These are phyloP conservation scores for Acanthamoeba sp. DNA, from an alignment of 208 protist genomes.

Conservation along the genomic window DNA sequence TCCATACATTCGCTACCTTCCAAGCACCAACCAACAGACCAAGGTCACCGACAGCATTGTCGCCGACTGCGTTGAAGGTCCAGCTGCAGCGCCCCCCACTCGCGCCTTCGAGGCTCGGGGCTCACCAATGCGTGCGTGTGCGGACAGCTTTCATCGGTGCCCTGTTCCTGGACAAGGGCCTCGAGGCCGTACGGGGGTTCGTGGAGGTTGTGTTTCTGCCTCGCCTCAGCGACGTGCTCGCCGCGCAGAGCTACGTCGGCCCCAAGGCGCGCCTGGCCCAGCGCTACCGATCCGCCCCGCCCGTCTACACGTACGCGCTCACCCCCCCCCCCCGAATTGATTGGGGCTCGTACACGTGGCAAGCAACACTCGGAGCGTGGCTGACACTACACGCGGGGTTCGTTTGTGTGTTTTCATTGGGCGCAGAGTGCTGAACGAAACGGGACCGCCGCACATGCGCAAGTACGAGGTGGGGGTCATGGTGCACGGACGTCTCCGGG, in stretches of 20 bases:
- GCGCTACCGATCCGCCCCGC: neutral
- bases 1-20: conserved; percentile 1
- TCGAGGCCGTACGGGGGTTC: neutral
- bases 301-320: neutral
- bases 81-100: neutral
- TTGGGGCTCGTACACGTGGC: no score
- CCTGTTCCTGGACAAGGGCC: conserved; percentile 6
- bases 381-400: no score
- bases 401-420: neutral
- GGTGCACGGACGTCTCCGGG: neutral
- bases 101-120: neutral
- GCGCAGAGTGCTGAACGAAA: neutral
- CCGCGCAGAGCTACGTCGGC: neutral
- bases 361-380: no score
- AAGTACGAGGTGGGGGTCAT: neutral
- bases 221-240: neutral
- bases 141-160: neutral
- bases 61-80: conserved; percentile 31
- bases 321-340: no score
- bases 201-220: neutral
- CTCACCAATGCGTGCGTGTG: neutral
- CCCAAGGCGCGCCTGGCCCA: conserved; percentile 5
- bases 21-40: neutral
- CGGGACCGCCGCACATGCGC: neutral
- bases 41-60: conserved; percentile 13